Evolutionary conservation across 129 eudicot species (phyloP), one percentile per base, ranked within the genome.

Genomic region (Gnaphalium uliginosum): DNA sequence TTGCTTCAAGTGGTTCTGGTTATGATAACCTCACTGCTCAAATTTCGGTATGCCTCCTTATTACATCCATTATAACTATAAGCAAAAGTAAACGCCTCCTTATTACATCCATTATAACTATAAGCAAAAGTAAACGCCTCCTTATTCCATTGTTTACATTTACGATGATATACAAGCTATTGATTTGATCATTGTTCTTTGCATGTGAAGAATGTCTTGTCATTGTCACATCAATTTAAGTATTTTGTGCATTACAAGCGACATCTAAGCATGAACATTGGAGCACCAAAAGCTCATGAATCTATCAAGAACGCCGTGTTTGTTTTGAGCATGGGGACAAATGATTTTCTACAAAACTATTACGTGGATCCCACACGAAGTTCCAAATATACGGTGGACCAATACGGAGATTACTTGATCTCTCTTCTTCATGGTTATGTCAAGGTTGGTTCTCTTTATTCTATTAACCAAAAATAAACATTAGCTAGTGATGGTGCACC

Each of bases 301-400:
- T 72, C 76, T 15, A 79, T 84, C 27, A 30, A 18, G 1, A 79
- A 84, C 21, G 88, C 89, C 4, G 56, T 82, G 25, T 79, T 75
- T 60, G 59, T 84, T 18, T 5, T 87, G 26, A 87, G 92, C 73
- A 78, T 87, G 89, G 89, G 92, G 26, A 81, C 88, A 1, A 87
- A 87, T 51, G 92, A 87, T 74, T 82, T 87, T 69, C 87, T 87
- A 25, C 89, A 78, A 64, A 84, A 87, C 66, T 87, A 87, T 74
- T 87, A 71, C 19, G 66, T 79, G 0, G 85, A 84, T 27, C 85
- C 83, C 1, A 69, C 74, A 41, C 89, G 92, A 50, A 30, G 77
- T 15, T 51, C 73, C 67, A 82, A 87, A 58, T 84, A 66, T 83
- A 87, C 77, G 1, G 69, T 84, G 6, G 87, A 82, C 25, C 88